These are phyloP conservation scores for Filobasidium floriforme DNA, from an alignment of 768 basidiomycete species.

Conservation along the genomic window DNA sequence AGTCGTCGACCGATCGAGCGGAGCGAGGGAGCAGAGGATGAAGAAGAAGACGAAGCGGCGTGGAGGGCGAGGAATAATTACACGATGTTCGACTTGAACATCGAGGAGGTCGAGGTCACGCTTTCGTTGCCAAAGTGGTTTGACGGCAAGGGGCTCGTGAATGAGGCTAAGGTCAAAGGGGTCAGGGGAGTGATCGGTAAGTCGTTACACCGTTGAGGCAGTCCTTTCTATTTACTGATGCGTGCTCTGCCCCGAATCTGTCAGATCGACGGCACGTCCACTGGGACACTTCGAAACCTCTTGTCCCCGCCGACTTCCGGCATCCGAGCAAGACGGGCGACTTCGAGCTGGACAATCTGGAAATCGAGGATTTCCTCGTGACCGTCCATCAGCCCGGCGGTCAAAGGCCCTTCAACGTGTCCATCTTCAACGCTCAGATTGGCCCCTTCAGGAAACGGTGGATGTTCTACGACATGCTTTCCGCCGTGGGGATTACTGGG, in stretches of 20 bases:
- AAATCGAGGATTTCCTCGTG: slow-evolving; percentile 84
- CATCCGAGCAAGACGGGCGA: slow-evolving; percentile 68
- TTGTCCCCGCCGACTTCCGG: slow-evolving; percentile 72
- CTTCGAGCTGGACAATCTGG: slow-evolving; percentile 81
- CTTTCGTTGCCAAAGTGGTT: slow-evolving; percentile 85
- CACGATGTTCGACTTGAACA: slow-evolving; percentile 84
- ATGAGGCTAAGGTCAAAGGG: slow-evolving; percentile 84
- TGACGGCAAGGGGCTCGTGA: slow-evolving; percentile 86
- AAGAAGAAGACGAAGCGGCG: slow-evolving; percentile 21
- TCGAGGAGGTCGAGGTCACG: slow-evolving; percentile 93
- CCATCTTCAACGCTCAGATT: slow-evolving; percentile 84
- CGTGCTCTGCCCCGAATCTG: too few relatives aligned
- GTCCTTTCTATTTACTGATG: too few relatives aligned
- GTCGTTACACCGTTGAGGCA: too few relatives aligned
- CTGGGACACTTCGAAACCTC: slow-evolving; percentile 75
- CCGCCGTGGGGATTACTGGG: slow-evolving; percentile 91
- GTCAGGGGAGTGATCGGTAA: slow-evolving; percentile 85
- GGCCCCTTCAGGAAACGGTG: slow-evolving; percentile 78
- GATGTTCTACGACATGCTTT: slow-evolving; percentile 89
- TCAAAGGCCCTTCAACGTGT: slow-evolving; percentile 62
- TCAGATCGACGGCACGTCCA: slow-evolving; percentile 77
- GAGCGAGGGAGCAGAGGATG: slow-evolving; percentile 49
- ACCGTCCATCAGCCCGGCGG: slow-evolving; percentile 89
- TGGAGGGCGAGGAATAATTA: slow-evolving; percentile 52
- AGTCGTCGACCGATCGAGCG: slow-evolving; percentile 61